A percentile compares a stretch with the other conserved stretches of the same genome.
Evolutionary conservation across 306 rosid genomes (phyloP).

Genomic region (Cicer bijugum): DNA sequence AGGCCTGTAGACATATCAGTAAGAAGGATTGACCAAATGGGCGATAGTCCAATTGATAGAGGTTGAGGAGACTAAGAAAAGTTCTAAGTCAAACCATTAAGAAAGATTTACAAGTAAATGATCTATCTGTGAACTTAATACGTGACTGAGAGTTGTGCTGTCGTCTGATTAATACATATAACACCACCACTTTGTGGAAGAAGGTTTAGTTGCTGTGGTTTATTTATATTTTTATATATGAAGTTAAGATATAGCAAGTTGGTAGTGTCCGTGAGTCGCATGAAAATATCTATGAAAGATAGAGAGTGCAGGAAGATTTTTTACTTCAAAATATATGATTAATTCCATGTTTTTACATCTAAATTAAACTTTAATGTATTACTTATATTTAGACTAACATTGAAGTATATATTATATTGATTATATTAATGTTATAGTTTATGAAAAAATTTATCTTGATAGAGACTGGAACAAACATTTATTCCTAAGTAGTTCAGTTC

Average conservation of each 20-base stretch:
- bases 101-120: neutral
- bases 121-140: neutral
- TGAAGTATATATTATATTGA: neutral
- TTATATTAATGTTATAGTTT: slow-evolving; percentile 5
- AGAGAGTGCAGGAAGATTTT: neutral
- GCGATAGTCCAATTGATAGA: neutral
- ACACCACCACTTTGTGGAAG: neutral
- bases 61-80: neutral
- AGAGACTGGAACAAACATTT: neutral
- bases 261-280: neutral
- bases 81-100: neutral
- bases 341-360: slow-evolving; percentile 12
- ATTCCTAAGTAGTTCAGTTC: slow-evolving; percentile 5
- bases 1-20: neutral
- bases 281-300: slow-evolving; percentile 21
- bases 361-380: slow-evolving; percentile 14
- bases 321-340: slow-evolving; percentile 17
- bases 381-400: slow-evolving; percentile 13
- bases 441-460: slow-evolving; percentile 19
- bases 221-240: neutral
- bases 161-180: neutral
- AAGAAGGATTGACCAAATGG: neutral
- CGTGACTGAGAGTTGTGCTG: neutral
- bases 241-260: slow-evolving; percentile 24
- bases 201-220: neutral